These are phyloP conservation scores for Trichoderma sp. DNA, from an alignment of 2,329 filamentous ascomycete genomes.

Conservation along the genomic window DNA sequence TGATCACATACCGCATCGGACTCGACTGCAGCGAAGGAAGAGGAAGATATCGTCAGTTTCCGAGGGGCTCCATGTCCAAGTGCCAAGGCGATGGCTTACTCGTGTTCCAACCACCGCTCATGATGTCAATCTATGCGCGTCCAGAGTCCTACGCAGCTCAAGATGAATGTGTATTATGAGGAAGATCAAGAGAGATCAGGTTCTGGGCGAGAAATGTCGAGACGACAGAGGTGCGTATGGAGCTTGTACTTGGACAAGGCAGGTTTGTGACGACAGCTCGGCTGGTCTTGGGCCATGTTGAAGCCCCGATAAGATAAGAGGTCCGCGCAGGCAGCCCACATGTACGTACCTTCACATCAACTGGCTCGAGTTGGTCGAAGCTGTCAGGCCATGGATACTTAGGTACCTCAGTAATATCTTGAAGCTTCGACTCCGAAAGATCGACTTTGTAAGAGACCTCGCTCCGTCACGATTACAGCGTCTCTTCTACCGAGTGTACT, in stretches of 20 bases:
- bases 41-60: not conserved
- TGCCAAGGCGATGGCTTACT: constrained; percentile 50
- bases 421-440: too few relatives aligned
- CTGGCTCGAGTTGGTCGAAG: not conserved
- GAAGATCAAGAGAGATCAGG: not conserved
- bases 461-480: too few relatives aligned
- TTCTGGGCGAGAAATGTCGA: not conserved
- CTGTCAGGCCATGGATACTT: not conserved
- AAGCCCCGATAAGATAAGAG: constrained; percentile 27
- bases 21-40: constrained; percentile 60
- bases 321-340: constrained; percentile 11
- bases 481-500: too few relatives aligned
- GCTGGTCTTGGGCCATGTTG: not conserved
- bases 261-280: not conserved
- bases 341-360: constrained; percentile 5
- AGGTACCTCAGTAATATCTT: too few relatives aligned
- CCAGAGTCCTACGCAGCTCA: not conserved
- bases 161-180: not conserved
- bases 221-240: not conserved
- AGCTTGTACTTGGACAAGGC: not conserved
- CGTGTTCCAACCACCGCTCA: constrained; percentile 92
- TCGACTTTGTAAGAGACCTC: too few relatives aligned
- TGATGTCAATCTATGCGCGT: constrained; percentile 37
- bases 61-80: not conserved
- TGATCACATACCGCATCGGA: constrained; percentile 75